Evolutionary conservation across 345 rosid species (phyloP), one percentile per base, ranked within the genome.

Genomic region (Nasturtium officinale): DNA sequence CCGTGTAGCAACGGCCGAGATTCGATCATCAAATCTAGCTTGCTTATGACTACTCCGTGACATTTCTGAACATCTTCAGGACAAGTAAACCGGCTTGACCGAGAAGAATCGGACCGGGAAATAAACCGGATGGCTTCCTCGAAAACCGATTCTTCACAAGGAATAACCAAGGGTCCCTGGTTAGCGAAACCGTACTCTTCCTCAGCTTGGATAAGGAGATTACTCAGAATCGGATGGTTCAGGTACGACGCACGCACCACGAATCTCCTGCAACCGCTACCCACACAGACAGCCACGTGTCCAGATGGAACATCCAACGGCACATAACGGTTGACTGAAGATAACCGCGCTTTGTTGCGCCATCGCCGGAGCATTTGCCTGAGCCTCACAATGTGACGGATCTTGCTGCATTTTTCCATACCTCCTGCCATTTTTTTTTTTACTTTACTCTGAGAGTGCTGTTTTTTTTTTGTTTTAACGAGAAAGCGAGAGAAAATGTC

Each of bases 251-350:
- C 90, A 16, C 87, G 94, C 70, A 95, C 90, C 42, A 95, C 96
- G 30, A 82, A 95, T 73, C 99, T 83, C 87, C 84, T 71, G 83
- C 78, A 76, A 3, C 59, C 83, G 65, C 52, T 67, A 11, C 99
- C 99, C 2, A 92, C 98, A 54, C 83, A 84, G 32, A 95, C 83
- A 6, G 92, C 99, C 69, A 95, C 94, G 80, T 95, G 91, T 40
- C 99, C 99, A 10, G 96, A 77, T 0, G 99, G 99, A n/a, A 95
- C 96, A 77, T 91, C 99, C 4, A 85, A 79, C 25, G 96, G 93
- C 20, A 84, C 79, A 25, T 35, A 58, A 28, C 83, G 79, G 47
- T 48, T 76, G 58, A 77, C 86, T 0, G 94, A 86, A 81, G 97
- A 87, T 79, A 83, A 69, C 25, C 94, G 74, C 3, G 97, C 96